Evolutionary conservation across 2,329 filamentous ascomycete genomes (phyloP).

Genomic region (Herpotrichia juniperi): DNA sequence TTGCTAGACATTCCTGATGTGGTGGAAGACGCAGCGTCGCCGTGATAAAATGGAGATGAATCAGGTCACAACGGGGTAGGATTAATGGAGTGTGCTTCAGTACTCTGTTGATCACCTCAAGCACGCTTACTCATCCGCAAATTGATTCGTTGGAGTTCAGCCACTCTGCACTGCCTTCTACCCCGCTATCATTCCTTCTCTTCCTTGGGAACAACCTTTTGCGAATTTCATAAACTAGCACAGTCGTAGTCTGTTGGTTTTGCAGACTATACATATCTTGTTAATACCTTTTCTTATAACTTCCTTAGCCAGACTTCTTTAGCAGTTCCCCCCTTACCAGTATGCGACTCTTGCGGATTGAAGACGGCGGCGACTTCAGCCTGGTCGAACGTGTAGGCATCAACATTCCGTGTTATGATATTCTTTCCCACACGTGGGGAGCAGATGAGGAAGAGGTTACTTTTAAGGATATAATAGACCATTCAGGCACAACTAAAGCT

Average conservation of each 20-base stretch:
- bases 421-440: conserved; percentile 14
- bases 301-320: neutral
- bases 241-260: neutral
- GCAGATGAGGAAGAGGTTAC: conserved; percentile 6
- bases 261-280: neutral
- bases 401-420: conserved; percentile 8
- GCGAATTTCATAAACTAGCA: neutral
- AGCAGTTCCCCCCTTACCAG: neutral
- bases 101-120: no score
- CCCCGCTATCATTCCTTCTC: no score
- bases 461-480: neutral
- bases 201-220: neutral
- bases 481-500: neutral
- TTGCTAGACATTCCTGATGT: no score
- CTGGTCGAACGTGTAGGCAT: neutral
- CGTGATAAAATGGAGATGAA: no score
- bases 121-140: no score
- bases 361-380: conserved; percentile 2
- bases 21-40: no score
- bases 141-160: no score
- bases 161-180: no score
- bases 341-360: conserved; percentile 6
- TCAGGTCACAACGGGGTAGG: no score
- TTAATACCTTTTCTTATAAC: neutral
- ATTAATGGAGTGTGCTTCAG: no score